phyloP scores from a whole-genome alignment of 2,329 filamentous ascomycete species.

The Furcasterigmium sp. region DNA sequence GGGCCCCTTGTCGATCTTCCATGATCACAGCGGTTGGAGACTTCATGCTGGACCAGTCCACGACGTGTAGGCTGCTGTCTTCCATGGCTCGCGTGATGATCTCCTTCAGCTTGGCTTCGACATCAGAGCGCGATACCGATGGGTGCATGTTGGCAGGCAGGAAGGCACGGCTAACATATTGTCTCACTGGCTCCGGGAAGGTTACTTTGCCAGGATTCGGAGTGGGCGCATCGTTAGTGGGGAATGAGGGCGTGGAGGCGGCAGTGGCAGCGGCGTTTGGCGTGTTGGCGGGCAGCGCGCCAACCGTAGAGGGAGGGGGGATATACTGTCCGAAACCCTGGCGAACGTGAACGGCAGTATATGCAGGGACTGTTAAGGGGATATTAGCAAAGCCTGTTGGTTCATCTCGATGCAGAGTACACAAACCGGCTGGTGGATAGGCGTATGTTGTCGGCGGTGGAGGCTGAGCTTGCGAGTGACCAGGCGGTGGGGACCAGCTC shows the following conservation, averaged over 20 bases:
- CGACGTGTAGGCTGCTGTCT: constrained; percentile 60
- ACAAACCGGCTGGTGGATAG: constrained; percentile 23
- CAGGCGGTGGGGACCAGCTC: constrained; percentile 28
- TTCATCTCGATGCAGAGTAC: constrained; percentile 20
- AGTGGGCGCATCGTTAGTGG: constrained; percentile 17
- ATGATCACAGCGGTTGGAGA: constrained; percentile 77
- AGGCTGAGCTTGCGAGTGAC: constrained; percentile 29
- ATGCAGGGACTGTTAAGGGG: constrained; percentile 42
- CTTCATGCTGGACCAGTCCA: constrained; percentile 79
- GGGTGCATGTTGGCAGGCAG: constrained; percentile 63
- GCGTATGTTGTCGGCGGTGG: constrained; percentile 24
- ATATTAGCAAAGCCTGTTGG: constrained; percentile 4
- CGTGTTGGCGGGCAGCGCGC: too few relatives aligned
- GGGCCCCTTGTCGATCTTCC: constrained; percentile 14
- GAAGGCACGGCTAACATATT: constrained; percentile 88
- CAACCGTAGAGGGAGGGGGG: background rate
- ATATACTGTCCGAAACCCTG: constrained; percentile 48
- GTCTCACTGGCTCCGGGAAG: constrained; percentile 78
- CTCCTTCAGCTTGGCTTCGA: constrained; percentile 79
- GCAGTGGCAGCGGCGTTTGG: background rate
- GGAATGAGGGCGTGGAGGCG: background rate
- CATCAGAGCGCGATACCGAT: constrained; percentile 59
- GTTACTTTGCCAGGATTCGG: constrained; percentile 58
- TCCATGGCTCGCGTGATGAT: constrained; percentile 82
- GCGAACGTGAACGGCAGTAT: constrained; percentile 57